Evolutionary conservation across 1,284 basidiomycete genomes (phyloP), one percentile per base, ranked within the genome.

Genomic region (Apiotrichum gamsii): DNA sequence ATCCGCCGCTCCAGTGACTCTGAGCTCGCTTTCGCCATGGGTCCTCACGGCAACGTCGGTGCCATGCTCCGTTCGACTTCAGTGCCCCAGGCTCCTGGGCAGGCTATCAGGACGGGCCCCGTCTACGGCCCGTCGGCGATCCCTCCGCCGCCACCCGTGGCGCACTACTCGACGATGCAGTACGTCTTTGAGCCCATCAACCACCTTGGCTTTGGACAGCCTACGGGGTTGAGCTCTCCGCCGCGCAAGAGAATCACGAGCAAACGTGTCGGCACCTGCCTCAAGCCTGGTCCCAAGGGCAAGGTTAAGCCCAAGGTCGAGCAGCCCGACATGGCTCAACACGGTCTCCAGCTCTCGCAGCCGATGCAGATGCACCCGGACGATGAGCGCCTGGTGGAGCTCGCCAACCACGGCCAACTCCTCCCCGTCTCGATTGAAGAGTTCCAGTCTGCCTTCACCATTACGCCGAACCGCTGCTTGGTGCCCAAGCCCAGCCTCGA

Each of bases 261-360:
- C 8, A 56, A 56, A 37, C 54, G 54, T 24, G 50, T 61, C 24
- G 60, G 60, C 39, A 56, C 45, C 39, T 56, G 56, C 36, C 45
- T 61, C 21, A 54, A 56, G 34, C 60, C 60, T 3, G 60, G 60
- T 13, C 59, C 59, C 33, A 57, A 56, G 28, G 55, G 53, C 29
- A 61, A 59, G 37, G 39, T 44, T 34, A 48, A 52, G 46, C 34
- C 45, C 30, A 46, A 46, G 44, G 14, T 28, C 16, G 37, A 46
- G 38, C 23, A 19, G 19, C 25, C 25, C 11, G n/a, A n/a, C n/a
- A 24, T 28, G 33, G 30, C 33, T 16, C n/a, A n/a, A n/a, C n/a
- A n/a, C n/a, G n/a, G n/a, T n/a, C 14, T 43, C 18, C 19, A 20
- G 5, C 20, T 40, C 3, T 25, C 21, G 18, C 39, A 40, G 14